Evolutionary conservation across 1,284 basidiomycete species (phyloP), one percentile per base, ranked within the genome.

Genomic region (Tranzscheliella williamsii): DNA sequence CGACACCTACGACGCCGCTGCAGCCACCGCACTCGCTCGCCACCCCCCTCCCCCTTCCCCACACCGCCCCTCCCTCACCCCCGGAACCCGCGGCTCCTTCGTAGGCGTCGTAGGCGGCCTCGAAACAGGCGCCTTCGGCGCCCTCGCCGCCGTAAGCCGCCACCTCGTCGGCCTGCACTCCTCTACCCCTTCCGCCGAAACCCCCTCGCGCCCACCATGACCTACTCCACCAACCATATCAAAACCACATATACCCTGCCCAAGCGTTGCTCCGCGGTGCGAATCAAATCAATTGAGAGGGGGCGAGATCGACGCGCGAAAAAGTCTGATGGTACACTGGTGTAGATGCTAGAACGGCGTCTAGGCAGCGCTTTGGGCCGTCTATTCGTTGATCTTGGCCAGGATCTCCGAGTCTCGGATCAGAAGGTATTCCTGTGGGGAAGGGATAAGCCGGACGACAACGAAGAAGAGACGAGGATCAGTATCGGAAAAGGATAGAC

Each of bases 401-500:
- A 97, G 85, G 79, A 97, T 96, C 77, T 97, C 94, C 27, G 86
- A 81, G 81, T 97, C 94, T 80, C 88, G 90, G 86, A 95, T 96
- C 55, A 97, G 82, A 81, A 85, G 88, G 82, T 89, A 98, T 79
- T 97, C 94, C 32, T 33, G 16, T 21, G 17, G 7, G 12, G 22
- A 38, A 21, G 16, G 17, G 9, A 24, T 17, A 39, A n/a, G n/a
- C n/a, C n/a, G n/a, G n/a, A n/a, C n/a, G n/a, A n/a, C n/a, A 4
- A 48, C 12, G 40, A 21, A 38, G 37, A 26, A 39, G 20, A 36
- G 31, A 30, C 24, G 24, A 41, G 48, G n/a, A n/a, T n/a, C n/a
- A n/a, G n/a, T n/a, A n/a, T n/a, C n/a, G n/a, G n/a, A n/a, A n/a
- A n/a, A n/a, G n/a, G n/a, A n/a, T n/a, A n/a, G n/a, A n/a, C n/a